phyloP scores from a whole-genome alignment of 192 early-diverging fungal species.

The Pecoramyces ruminantium region DNA sequence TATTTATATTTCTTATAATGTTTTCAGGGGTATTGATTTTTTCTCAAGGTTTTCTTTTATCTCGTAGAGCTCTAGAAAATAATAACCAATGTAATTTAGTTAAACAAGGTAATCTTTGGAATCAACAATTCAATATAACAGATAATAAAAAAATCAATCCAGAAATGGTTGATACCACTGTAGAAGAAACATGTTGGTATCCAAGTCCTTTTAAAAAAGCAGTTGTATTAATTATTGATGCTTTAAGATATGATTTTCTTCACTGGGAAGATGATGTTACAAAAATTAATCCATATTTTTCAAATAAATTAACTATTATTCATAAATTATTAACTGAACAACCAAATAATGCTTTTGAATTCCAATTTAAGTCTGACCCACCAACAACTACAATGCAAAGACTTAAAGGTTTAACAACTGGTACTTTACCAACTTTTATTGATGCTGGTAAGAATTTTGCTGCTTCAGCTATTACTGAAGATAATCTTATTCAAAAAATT shows the following conservation, averaged over 20 bases:
- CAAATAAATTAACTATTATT: conserved; percentile 29
- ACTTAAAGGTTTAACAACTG: conserved; percentile 65
- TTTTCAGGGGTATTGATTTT: background rate
- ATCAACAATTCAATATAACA: background rate
- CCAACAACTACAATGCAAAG: conserved; percentile 69
- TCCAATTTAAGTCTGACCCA: conserved; percentile 55
- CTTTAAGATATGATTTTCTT: conserved; percentile 42
- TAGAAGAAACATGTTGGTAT: background rate
- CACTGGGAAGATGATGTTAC: conserved; percentile 11
- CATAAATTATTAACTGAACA: conserved; percentile 23
- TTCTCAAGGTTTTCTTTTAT: background rate
- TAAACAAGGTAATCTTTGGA: background rate
- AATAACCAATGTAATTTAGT: background rate
- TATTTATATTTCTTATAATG: background rate
- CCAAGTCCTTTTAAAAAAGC: conserved; percentile 2
- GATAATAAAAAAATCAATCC: background rate
- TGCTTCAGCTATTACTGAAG: conserved; percentile 48
- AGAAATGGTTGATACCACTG: background rate
- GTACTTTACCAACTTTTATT: conserved; percentile 62
- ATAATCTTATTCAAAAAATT: conserved; percentile 57
- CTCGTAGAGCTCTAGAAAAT: background rate
- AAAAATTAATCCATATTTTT: conserved; percentile 20
- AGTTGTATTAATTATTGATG: conserved; percentile 58
- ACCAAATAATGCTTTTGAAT: conserved; percentile 36
- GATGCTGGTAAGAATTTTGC: conserved; percentile 70